These are phyloP conservation scores for Lactuca saligna DNA, from an alignment of 129 eudicot species.

Conservation along the genomic window DNA sequence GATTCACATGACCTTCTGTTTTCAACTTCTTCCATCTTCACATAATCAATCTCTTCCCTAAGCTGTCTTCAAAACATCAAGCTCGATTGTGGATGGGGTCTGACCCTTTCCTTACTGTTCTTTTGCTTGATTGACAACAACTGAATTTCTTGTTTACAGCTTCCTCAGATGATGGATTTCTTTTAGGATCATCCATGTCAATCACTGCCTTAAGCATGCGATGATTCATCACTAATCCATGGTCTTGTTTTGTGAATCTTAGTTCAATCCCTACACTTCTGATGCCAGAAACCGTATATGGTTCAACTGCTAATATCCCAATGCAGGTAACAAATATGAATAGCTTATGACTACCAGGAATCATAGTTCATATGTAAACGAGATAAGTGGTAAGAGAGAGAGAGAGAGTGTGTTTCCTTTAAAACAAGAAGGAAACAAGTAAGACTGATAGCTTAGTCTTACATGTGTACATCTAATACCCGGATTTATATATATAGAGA, in stretches of 20 bases:
- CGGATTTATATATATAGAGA: conserved; percentile 44
- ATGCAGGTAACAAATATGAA: conserved; percentile 51
- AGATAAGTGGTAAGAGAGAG: not conserved
- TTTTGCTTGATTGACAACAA: conserved; percentile 55
- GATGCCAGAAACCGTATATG: conserved; percentile 43
- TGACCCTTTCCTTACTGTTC: conserved; percentile 74
- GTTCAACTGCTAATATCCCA: conserved; percentile 45
- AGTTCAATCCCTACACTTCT: conserved; percentile 38
- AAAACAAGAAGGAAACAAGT: conserved; percentile 23
- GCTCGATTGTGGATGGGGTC: conserved; percentile 89
- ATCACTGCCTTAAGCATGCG: conserved; percentile 39
- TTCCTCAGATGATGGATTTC: conserved; percentile 23
- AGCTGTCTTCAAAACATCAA: conserved; percentile 28
- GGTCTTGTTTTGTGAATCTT: conserved; percentile 29
- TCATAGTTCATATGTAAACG: conserved; percentile 43
- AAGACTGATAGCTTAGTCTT: conserved; percentile 34
- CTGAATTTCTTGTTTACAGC: conserved; percentile 35
- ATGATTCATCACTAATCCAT: conserved; percentile 14
- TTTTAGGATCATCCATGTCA: conserved; percentile 30
- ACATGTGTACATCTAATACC: conserved; percentile 30
- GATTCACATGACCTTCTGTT: conserved; percentile 27
- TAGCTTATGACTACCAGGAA: conserved; percentile 34
- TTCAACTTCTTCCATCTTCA: conserved; percentile 17
- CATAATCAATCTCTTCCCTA: conserved; percentile 11
- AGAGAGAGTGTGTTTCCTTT: conserved; percentile 5